phyloP scores from a whole-genome alignment of 495 filamentous ascomycete species.

The Immersiella caudata region DNA sequence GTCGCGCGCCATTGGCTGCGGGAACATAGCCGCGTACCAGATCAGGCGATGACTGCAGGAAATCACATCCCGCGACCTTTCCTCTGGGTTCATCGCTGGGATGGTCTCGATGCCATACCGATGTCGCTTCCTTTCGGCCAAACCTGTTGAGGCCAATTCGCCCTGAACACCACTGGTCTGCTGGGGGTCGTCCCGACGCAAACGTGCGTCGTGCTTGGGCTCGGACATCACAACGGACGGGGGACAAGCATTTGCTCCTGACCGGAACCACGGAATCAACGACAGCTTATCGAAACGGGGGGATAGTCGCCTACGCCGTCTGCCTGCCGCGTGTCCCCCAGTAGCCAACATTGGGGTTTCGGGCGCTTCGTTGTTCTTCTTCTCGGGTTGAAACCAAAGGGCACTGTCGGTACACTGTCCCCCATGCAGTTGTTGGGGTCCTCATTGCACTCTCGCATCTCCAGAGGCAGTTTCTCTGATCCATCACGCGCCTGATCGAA shows the following conservation, averaged over 20 bases:
- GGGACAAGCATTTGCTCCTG: not conserved
- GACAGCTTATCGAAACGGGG: not conserved
- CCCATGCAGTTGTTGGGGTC: slow-evolving; percentile 7
- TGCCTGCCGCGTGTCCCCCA: not conserved
- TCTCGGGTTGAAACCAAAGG: not conserved
- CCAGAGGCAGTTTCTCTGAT: slow-evolving; percentile 23
- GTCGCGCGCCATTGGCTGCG: slow-evolving; percentile 29
- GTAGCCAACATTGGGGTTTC: no score
- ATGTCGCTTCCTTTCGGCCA: slow-evolving; percentile 25
- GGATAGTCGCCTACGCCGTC: not conserved
- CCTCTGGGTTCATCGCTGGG: slow-evolving; percentile 33
- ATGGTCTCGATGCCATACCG: slow-evolving; percentile 19
- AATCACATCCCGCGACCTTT: slow-evolving; percentile 38
- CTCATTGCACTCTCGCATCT: slow-evolving; percentile 22
- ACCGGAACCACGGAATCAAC: not conserved
- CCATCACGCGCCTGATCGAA: slow-evolving; percentile 11
- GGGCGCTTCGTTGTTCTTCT: not conserved
- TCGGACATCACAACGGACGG: not conserved
- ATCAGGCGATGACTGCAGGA: slow-evolving; percentile 37
- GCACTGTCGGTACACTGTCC: slow-evolving; percentile 21
- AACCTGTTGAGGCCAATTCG: slow-evolving; percentile 10
- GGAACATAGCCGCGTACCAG: slow-evolving; percentile 28
- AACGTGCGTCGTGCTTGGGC: not conserved
- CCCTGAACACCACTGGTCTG: not conserved
- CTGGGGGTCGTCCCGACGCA: not conserved